phyloP scores from a whole-genome alignment of 2,329 filamentous ascomycete genomes.

The Pyrenophora seminiperda region DNA sequence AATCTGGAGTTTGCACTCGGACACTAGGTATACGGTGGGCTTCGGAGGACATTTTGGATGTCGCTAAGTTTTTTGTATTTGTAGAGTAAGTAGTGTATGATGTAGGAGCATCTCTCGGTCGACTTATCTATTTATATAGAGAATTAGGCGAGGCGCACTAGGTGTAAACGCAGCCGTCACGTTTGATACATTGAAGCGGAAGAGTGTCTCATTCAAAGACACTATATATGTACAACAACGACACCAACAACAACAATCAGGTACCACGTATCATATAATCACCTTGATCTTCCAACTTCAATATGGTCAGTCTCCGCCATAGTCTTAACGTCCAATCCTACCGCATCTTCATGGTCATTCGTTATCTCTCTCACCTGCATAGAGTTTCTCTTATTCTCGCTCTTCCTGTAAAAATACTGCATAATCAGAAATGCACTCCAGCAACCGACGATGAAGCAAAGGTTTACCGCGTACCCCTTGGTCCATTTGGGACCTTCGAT shows the following conservation, averaged over 20 bases:
- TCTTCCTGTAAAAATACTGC: conserved; percentile 45
- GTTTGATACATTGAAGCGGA: no score
- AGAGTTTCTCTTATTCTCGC: conserved; percentile 31
- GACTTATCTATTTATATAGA: no score
- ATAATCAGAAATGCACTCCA: conserved; percentile 52
- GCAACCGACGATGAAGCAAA: conserved; percentile 54
- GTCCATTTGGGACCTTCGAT: conserved; percentile 53
- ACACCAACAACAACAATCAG: not conserved
- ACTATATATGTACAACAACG: not conserved
- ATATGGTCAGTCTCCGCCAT: conserved; percentile 29
- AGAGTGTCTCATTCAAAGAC: not conserved
- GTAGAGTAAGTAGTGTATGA: no score
- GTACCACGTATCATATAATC: not conserved
- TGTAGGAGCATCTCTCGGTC: no score
- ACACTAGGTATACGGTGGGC: no score
- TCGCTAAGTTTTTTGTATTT: no score
- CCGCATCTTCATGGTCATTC: conserved; percentile 37
- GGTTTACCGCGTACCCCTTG: conserved; percentile 56
- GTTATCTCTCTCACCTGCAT: conserved; percentile 13
- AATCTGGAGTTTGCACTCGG: no score
- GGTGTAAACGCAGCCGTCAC: no score
- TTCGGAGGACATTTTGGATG: no score
- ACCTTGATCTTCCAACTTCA: conserved; percentile 21
- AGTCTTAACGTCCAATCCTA: conserved; percentile 27
- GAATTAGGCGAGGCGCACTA: no score